Conservation (phyloP, 768 basidiomycete genomes). For the Termitomyces eurrhizus region DNA sequence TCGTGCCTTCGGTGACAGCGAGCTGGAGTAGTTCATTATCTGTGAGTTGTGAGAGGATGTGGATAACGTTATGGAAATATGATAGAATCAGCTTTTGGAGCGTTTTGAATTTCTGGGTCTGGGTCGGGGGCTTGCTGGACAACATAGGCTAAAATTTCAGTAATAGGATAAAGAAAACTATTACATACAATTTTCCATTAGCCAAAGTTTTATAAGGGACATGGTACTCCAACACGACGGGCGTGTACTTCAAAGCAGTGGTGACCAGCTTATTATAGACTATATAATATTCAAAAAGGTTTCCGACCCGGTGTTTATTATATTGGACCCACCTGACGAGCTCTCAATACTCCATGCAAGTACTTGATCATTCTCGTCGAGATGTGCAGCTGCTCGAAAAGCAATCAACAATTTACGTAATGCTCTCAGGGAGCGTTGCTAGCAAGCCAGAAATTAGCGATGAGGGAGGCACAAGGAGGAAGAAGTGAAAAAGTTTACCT, state of each 20-base stretch:
- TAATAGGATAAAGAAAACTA: background rate
- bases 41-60: conserved; percentile 73
- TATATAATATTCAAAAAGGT: conserved; percentile 25
- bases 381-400: conserved; percentile 85
- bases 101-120: conserved; percentile 76
- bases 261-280: conserved; percentile 94
- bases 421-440: conserved; percentile 85
- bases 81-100: conserved; percentile 86
- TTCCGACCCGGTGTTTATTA: background rate
- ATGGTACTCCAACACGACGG: conserved; percentile 83
- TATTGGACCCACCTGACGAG: conserved; percentile 52
- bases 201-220: conserved; percentile 79
- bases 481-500: conserved; percentile 39
- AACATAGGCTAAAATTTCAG: conserved; percentile 3
- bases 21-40: conserved; percentile 62
- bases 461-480: background rate
- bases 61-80: conserved; percentile 84
- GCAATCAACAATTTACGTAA: conserved; percentile 83
- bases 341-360: conserved; percentile 87
- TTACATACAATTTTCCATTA: conserved; percentile 81
- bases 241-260: conserved; percentile 86
- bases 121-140: conserved; percentile 78
- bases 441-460: background rate
- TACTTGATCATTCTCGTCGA: conserved; percentile 80
- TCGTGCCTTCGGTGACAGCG: conserved; percentile 77